Conservation (phyloP, 352 stramenopile genomes). For the Globisporangium emineosum region DNA sequence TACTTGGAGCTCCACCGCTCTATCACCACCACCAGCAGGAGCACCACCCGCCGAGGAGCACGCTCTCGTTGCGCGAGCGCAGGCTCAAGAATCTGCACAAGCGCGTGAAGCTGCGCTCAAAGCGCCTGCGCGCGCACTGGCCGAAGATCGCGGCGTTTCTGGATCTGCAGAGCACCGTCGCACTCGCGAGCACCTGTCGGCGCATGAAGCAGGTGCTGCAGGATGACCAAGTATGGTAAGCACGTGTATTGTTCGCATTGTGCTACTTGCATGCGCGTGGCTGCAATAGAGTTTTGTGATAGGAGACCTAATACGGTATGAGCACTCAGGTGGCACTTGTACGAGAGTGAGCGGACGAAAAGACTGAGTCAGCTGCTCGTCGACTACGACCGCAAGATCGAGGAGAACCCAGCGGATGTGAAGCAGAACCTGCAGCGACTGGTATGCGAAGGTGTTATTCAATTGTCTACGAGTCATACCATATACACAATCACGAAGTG, state of each 20-base stretch:
- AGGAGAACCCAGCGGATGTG: constrained; percentile 5
- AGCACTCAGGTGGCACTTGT: constrained; percentile 31
- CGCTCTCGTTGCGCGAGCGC: constrained; percentile 33
- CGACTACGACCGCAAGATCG: not conserved
- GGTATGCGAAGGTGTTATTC: too few relatives aligned
- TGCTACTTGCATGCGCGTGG: too few relatives aligned
- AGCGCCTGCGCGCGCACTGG: constrained; percentile 50
- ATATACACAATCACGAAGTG: too few relatives aligned
- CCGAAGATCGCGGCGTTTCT: constrained; percentile 36
- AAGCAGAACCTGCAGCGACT: constrained; percentile 41
- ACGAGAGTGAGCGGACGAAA: constrained; percentile 26
- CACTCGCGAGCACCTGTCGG: constrained; percentile 33
- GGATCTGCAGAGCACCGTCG: constrained; percentile 29
- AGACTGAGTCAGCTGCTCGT: constrained; percentile 34
- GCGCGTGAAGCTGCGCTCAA: constrained; percentile 56
- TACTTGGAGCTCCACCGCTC: not conserved
- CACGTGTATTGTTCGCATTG: not conserved
- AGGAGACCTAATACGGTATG: too few relatives aligned
- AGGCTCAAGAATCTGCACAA: constrained; percentile 39
- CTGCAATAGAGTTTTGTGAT: too few relatives aligned
- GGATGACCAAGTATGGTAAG: constrained; percentile 42
- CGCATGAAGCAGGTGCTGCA: constrained; percentile 38
- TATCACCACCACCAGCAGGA: not conserved
- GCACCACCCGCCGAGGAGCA: not conserved
- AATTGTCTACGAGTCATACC: too few relatives aligned